Evolutionary conservation across 2,329 filamentous ascomycete species (phyloP).

Genomic region (Beauveria asiatica): DNA sequence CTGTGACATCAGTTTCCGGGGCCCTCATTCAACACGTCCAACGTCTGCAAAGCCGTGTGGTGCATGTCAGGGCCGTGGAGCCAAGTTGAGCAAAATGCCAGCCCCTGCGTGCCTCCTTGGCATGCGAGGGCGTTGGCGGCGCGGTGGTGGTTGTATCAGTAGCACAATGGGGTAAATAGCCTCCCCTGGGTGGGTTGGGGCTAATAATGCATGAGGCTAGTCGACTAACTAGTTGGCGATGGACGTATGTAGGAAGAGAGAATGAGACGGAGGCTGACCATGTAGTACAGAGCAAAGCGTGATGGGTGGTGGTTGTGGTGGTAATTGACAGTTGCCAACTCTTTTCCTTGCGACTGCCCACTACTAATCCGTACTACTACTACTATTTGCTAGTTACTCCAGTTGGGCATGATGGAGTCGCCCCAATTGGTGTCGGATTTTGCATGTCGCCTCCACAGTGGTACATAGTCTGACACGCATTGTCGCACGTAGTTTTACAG

Average conservation of each 20-base stretch:
- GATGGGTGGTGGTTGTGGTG: not conserved
- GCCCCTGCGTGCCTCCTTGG: not conserved
- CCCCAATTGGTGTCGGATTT: not conserved
- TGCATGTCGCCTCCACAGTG: not conserved
- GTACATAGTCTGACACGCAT: conserved; percentile 3
- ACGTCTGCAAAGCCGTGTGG: conserved; percentile 4
- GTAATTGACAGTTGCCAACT: not conserved
- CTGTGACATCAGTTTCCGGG: not conserved
- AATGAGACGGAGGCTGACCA: not conserved
- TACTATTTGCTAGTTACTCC: too few species aligned
- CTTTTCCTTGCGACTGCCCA: too few species aligned
- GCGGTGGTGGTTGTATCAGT: not conserved
- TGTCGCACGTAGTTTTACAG: conserved; percentile 1
- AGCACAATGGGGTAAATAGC: not conserved
- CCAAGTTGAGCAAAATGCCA: not conserved
- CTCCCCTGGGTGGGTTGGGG: not conserved
- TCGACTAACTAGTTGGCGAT: not conserved
- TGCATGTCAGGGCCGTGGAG: conserved; percentile 8
- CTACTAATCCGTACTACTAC: too few species aligned
- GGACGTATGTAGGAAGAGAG: not conserved
- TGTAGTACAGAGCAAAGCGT: not conserved
- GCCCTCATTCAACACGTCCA: conserved; percentile 1
- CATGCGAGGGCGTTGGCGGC: not conserved
- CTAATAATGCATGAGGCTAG: not conserved
- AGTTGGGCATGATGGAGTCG: too few species aligned